Percentiles rank a stretch among this genome's conserved stretches.
Evolutionary conservation across 352 stramenopile species (phyloP).

Genomic region (Globisporangium mamillatum): DNA sequence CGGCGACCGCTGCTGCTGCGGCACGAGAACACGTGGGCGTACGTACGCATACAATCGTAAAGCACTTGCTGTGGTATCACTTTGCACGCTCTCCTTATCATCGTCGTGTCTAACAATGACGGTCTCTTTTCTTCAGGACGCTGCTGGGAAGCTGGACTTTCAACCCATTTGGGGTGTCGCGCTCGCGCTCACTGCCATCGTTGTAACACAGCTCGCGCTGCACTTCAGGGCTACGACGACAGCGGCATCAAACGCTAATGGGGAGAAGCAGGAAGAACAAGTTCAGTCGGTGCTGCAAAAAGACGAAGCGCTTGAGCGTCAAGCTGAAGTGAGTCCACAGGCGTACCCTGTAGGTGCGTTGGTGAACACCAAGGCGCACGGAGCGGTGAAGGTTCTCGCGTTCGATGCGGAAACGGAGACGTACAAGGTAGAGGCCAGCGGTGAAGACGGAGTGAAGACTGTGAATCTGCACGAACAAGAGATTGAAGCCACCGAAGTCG

Average conservation of each 20-base stretch:
- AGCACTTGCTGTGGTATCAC: not conserved
- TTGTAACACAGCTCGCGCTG: conserved; percentile 16
- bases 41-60: not conserved
- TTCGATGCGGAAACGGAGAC: conserved; percentile 24
- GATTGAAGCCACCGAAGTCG: conserved; percentile 33
- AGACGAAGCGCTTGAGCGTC: conserved; percentile 27
- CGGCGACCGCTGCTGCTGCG: not conserved
- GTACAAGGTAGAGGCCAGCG: conserved; percentile 34
- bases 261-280: conserved; percentile 1
- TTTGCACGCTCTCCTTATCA: not conserved
- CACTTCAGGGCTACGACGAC: not conserved
- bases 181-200: conserved; percentile 22
- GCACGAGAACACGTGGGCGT: not conserved
- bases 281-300: conserved; percentile 30
- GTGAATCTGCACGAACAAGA: conserved; percentile 20
- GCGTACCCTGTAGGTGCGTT: conserved; percentile 23
- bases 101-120: not conserved
- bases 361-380: conserved; percentile 19
- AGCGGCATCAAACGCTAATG: not conserved
- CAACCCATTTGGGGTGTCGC: conserved; percentile 3
- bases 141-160: not conserved
- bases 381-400: conserved; percentile 18
- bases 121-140: not conserved
- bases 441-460: conserved; percentile 3
- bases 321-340: conserved; percentile 20